phyloP scores from a whole-genome alignment of 441 rosid genomes.

The Breynia disticha region DNA sequence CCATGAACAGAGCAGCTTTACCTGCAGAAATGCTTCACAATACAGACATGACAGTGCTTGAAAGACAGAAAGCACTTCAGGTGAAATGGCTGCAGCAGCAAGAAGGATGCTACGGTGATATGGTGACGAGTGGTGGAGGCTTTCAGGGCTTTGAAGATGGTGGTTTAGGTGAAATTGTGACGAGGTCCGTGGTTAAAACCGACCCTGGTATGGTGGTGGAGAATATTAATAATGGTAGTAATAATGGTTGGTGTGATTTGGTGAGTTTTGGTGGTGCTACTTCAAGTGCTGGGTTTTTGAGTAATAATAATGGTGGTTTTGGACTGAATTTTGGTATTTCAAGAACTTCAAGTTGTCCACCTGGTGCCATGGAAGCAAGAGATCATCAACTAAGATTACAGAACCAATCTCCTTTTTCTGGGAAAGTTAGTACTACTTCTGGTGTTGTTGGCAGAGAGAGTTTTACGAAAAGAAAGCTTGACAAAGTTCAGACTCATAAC shows the following conservation, averaged over 20 bases:
- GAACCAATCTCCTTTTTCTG: constrained; percentile 19
- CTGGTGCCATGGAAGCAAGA: constrained; percentile 19
- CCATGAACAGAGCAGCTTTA: no score
- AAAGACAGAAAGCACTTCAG: constrained; percentile 41
- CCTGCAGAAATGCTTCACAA: constrained; percentile 34
- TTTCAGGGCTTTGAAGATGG: constrained; percentile 24
- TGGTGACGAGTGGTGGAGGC: background rate
- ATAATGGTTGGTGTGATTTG: constrained; percentile 30
- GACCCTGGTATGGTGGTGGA: constrained; percentile 33
- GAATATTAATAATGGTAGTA: no score
- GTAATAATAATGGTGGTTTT: constrained; percentile 16
- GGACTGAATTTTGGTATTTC: constrained; percentile 27
- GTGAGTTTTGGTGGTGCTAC: constrained; percentile 20
- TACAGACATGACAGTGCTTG: constrained; percentile 52
- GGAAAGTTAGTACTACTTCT: constrained; percentile 15
- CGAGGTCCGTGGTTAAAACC: constrained; percentile 22
- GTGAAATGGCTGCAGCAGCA: constrained; percentile 32
- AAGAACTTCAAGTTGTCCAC: constrained; percentile 39
- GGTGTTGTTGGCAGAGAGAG: constrained; percentile 29
- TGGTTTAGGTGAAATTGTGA: constrained; percentile 21
- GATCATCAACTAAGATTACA: constrained; percentile 16
- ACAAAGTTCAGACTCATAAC: constrained; percentile 21
- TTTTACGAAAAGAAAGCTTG: constrained; percentile 47
- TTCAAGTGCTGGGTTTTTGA: constrained; percentile 13
- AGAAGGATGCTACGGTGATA: background rate